Evolutionary conservation across 2,329 filamentous ascomycete genomes (phyloP), one percentile per base, ranked within the genome.

Genomic region (Neurospora sp.): DNA sequence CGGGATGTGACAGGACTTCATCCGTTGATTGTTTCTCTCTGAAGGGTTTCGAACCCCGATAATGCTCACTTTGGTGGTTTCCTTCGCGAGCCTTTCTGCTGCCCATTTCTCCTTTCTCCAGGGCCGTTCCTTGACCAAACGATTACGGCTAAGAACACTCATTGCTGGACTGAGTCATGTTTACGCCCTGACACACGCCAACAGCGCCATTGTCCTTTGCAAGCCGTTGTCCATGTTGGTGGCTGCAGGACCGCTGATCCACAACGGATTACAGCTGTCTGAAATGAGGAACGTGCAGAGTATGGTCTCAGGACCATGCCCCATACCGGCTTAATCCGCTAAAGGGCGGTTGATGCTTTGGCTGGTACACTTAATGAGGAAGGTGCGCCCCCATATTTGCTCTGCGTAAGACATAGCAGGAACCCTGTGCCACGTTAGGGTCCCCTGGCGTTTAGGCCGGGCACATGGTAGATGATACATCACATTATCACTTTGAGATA

Each of bases 201-300:
- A 62, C 15, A 62, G 28, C 28, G 52, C 23, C 23, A n/a, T 62
- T 62, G 7, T 62, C 52, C 28, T 10, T 62, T 62, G 23, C 28
- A 62, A 62, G 52, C 52, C 52, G 28, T 62, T 62, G 52, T 36
- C 52, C 52, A 28, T 62, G 68, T 62, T 66, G 38, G 66, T 68
- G 66, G 38, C 39, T 42, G 67, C 67, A 28, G 39, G 67, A 68
- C 70, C 69, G 68, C 66, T 70, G 46, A 70, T 67, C 62, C 72
- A 68, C 38, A 38, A 42, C 70, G 62, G 69, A 69, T 70, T 70
- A 52, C 62, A 72, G 66, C 68, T 69, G 62, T 68, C 67, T 70
- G 67, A 68, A 68, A 40, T 62, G 39, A 62, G 42, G 19, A 23
- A 33, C 28, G 15, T 62, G 52, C 52, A 62, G 28, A 62, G 28